Base-by-base conservation (phyloP, 2,329 filamentous ascomycete species). In the Fusarium virguliforme region DNA sequence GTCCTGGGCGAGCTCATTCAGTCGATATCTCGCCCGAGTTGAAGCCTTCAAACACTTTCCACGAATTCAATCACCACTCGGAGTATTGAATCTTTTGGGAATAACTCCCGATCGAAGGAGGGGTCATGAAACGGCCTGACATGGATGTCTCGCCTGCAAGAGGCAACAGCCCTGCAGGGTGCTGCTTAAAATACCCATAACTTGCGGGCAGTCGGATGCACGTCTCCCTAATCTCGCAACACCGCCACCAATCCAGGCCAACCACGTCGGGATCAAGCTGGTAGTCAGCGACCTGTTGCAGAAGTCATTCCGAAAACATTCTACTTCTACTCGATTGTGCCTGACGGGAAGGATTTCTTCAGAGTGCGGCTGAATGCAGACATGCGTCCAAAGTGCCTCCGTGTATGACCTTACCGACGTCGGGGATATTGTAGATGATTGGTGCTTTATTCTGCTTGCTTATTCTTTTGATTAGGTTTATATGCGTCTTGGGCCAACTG, bases 161-260 rank as follows among this genome's bases (percentile, higher is more conserved):
- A 18, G 18, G 18, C 18, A 18, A 18, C n/a, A 50, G 46, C 26
- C 46, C 46, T 50, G 46, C 15, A 26, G 9, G 15, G 24, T 30
- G 43, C 18, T 50, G 15, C 26, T n/a, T 50, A 30, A 32, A 50
- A 32, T 50, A 50, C 15, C 18, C 18, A 18, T 18, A 18, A 7
- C 46, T 18, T 32, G 26, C 18, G 30, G n/a, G 26, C 26, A 30
- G 26, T 4, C 46, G 6, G 26, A 50, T 48, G 26, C 43, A 48
- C 5, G 43, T 48, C 10, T 48, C 43, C 46, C 8, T 50, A 50
- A 50, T 32, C 15, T 50, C 26, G 46, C 46, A 48, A 48, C 15
- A 30, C 26, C 9, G 4, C 46, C 46, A 32, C 46, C 46, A 18
- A 50, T 32, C 15, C 26, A 30, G 30, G 26, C n/a, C 30, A 18